Percentiles rank a stretch among this genome's conserved stretches.
These are phyloP conservation scores for Neobulgaria alba DNA, from an alignment of 2,329 filamentous ascomycete genomes.

Conservation along the genomic window DNA sequence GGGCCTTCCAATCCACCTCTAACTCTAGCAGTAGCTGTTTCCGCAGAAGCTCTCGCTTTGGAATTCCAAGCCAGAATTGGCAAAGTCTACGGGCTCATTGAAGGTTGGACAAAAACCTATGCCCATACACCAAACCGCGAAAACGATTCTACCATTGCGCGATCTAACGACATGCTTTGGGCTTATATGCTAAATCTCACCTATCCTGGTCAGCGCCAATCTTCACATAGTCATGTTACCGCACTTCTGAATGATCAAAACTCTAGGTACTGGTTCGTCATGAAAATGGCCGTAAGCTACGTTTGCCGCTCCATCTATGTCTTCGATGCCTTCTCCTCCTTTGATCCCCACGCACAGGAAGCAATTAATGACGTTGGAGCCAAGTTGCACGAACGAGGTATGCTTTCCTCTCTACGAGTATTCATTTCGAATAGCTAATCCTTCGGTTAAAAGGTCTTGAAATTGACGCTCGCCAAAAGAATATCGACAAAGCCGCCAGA, in stretches of 20 bases:
- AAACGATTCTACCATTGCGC: constrained; percentile 17
- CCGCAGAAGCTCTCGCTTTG: constrained; percentile 3
- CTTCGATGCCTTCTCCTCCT: constrained; percentile 29
- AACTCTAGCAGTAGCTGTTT: constrained; percentile 11
- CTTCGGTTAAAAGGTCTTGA: constrained; percentile 19
- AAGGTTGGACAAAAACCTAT: constrained; percentile 26
- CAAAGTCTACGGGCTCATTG: constrained; percentile 15
- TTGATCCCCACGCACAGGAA: constrained; percentile 21
- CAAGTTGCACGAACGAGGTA: constrained; percentile 23
- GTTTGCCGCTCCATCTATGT: constrained; percentile 30
- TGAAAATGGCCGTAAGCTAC: constrained; percentile 32
- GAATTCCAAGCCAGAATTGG: constrained; percentile 13
- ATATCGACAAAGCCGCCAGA: constrained; percentile 31
- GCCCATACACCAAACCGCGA: constrained; percentile 14
- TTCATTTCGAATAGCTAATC: no score
- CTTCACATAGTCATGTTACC: constrained; percentile 28
- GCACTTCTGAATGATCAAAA: constrained; percentile 28
- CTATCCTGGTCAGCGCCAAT: constrained; percentile 22
- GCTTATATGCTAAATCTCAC: constrained; percentile 31
- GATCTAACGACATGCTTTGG: constrained; percentile 28
- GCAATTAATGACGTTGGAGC: constrained; percentile 18
- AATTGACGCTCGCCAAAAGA: constrained; percentile 25
- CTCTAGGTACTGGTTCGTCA: constrained; percentile 31
- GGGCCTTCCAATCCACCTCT: background rate
- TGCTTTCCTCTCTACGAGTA: constrained; percentile 7